Base-by-base conservation (phyloP, 176 grass and related monocot species). In the Avena insularis region DNA sequence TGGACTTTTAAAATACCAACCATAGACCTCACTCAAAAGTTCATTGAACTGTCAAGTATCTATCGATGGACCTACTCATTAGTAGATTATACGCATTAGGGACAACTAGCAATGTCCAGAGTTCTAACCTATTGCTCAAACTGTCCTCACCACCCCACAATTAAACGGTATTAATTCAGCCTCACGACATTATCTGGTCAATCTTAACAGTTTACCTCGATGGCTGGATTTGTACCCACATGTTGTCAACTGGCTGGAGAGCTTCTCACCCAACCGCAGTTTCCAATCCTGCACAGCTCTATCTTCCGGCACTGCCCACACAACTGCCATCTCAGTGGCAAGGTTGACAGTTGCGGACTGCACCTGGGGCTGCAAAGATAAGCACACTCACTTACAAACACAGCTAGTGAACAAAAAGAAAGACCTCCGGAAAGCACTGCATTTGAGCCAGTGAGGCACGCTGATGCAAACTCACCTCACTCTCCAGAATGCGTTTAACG, bases 401-500 rank as follows among this genome's bases (percentile, higher is more conserved):
- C 19, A 77, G 50, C 4, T 58, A 57, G 17, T 65, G 4, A 43
- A 61, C n/a, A 35, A 91, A 47, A 68, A 82, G 29, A 71, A 16
- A 88, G 35, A 9, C 19, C n/a, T 66, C 13, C 23, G 20, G 23
- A 89, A 79, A 61, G 1, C 48, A 14, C n/a, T 75, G 23, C 9
- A 78, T 88, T 69, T 59, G 58, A 61, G 49, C 16, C 54, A 69
- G 51, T 55, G 27, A 54, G 57, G 20, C 38, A 56, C 19, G 35
- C 16, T 71, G 58, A 35, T 55, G 68, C 10, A 79, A 86, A 79
- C 33, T 80, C 84, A 96, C 97, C 92, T 94, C 94, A 88, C 68
- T 94, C 84, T 96, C 97, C 89, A 98, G 57, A 85, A 98, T 98
- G 66, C 87, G 92, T 70, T 96, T 98, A 60, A 98, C 94, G 45